Conservation (phyloP, 2,329 filamentous ascomycete species). For the Epicoccum sorghinum region DNA sequence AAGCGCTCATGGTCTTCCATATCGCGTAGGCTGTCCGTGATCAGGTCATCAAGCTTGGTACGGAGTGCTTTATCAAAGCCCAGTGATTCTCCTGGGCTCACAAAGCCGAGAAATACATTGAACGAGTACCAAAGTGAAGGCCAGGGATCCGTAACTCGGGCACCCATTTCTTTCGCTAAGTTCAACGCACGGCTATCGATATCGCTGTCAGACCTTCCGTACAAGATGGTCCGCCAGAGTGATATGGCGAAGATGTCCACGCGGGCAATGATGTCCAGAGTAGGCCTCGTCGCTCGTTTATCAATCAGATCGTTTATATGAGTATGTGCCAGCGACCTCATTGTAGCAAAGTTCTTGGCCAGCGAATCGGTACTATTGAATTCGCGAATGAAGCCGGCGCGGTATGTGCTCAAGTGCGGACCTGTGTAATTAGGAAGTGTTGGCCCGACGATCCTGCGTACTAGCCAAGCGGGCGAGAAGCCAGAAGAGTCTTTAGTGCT, state of each 20-base stretch:
- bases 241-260: neutral
- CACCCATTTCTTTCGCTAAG: neutral
- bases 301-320: neutral
- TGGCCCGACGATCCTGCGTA: neutral
- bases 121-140: constrained; percentile 1
- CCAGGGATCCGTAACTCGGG: constrained; percentile 1
- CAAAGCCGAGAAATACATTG: neutral
- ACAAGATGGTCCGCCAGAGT: neutral
- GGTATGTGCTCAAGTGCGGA: neutral
- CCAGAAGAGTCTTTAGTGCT: neutral
- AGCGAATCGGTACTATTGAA: constrained; percentile 1
- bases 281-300: neutral
- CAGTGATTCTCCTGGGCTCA: neutral
- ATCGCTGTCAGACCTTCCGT: constrained; percentile 1
- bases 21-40: neutral
- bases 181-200: neutral
- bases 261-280: neutral
- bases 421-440: neutral
- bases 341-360: neutral
- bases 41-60: neutral
- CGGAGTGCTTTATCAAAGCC: neutral
- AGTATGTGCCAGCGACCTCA: neutral
- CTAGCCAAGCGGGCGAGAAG: neutral
- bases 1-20: neutral
- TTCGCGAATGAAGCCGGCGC: neutral